These are phyloP conservation scores for Eremochloa ophiuroides DNA, from an alignment of 176 grass and related monocot genomes.

Conservation along the genomic window DNA sequence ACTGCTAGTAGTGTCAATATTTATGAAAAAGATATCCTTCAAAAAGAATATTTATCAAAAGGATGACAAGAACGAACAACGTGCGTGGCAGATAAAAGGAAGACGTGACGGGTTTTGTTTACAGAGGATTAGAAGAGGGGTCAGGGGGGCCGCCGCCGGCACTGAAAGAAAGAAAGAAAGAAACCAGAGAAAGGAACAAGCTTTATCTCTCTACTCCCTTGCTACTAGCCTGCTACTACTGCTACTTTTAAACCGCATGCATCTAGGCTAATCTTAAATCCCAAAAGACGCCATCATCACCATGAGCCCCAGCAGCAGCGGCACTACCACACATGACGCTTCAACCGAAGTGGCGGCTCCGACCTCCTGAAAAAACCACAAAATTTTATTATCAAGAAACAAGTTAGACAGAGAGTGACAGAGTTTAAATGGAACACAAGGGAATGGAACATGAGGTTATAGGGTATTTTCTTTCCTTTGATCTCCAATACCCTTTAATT, in stretches of 20 bases:
- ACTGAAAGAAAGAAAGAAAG: slow-evolving; percentile 24
- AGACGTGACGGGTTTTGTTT: slow-evolving; percentile 26
- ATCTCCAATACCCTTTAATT: not conserved
- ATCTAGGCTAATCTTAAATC: slow-evolving; percentile 12
- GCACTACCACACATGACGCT: not conserved
- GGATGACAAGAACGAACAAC: not conserved
- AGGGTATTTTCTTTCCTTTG: not conserved
- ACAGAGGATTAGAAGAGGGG: slow-evolving; percentile 3
- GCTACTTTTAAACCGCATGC: not conserved
- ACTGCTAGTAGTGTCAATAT: not conserved
- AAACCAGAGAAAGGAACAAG: not conserved
- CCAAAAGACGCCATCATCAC: slow-evolving; percentile 33
- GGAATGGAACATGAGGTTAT: not conserved
- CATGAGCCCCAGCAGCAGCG: not conserved
- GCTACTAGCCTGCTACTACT: not conserved
- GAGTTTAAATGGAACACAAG: not conserved
- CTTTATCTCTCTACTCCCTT: slow-evolving; percentile 18
- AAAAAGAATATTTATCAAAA: no score
- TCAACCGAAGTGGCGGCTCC: slow-evolving; percentile 18
- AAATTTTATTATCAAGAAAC: not conserved
- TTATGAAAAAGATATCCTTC: no score
- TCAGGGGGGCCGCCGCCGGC: not conserved
- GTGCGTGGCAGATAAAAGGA: slow-evolving; percentile 15
- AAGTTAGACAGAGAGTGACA: not conserved
- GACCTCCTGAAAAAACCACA: slow-evolving; percentile 15